Percentiles rank a stretch among this genome's conserved stretches.
Conservation (phyloP, 2,329 filamentous ascomycete genomes). For the Alternaria solani region DNA sequence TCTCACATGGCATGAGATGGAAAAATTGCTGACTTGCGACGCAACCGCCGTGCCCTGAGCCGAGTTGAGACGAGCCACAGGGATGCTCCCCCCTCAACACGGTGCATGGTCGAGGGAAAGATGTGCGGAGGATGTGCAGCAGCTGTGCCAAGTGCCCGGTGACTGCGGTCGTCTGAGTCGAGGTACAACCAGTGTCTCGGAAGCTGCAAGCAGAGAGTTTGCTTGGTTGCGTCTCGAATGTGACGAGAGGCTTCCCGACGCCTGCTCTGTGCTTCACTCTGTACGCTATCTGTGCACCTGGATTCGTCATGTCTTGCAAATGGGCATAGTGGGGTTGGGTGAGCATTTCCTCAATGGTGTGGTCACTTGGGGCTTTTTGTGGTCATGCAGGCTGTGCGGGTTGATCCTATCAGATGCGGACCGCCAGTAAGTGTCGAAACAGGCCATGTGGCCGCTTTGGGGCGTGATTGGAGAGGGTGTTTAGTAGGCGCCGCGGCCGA, state of each 20-base stretch:
- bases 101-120: neutral
- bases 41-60: slow-evolving; percentile 35
- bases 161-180: slow-evolving; percentile 7
- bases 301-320: slow-evolving; percentile 40
- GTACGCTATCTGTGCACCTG: neutral
- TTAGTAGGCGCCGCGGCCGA: slow-evolving; percentile 39
- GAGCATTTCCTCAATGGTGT: slow-evolving; percentile 28
- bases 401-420: slow-evolving; percentile 31
- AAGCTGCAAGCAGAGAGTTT: slow-evolving; percentile 4
- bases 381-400: slow-evolving; percentile 9
- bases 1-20: slow-evolving; percentile 17
- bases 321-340: slow-evolving; percentile 22
- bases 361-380: slow-evolving; percentile 12
- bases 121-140: slow-evolving; percentile 21
- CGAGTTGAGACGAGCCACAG: slow-evolving; percentile 11
- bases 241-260: slow-evolving; percentile 4
- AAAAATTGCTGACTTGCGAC: slow-evolving; percentile 28
- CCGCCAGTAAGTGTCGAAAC: slow-evolving; percentile 31
- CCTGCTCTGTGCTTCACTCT: slow-evolving; percentile 2
- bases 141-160: slow-evolving; percentile 6
- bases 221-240: slow-evolving; percentile 5
- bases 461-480: slow-evolving; percentile 41
- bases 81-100: slow-evolving; percentile 8
- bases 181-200: slow-evolving; percentile 12
- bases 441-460: slow-evolving; percentile 20